A percentile compares a stretch with the other conserved stretches of the same genome.
phyloP scores from a whole-genome alignment of 805 yeast genomes.

The Kuraishia molischiana region DNA sequence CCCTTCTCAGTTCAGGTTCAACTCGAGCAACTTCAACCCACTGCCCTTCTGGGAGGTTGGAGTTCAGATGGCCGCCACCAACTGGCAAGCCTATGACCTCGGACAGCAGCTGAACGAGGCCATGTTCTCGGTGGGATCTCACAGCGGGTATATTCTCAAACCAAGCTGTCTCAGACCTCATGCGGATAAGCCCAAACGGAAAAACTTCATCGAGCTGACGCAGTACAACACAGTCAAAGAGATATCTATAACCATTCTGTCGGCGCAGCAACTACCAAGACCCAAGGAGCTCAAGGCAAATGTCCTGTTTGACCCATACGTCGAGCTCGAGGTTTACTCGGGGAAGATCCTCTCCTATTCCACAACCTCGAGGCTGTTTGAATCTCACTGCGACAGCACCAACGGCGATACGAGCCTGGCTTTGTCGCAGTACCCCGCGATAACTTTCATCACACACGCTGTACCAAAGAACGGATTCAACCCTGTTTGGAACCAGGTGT shows the following conservation, averaged over 20 bases:
- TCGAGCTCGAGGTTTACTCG: slow-evolving; percentile 53
- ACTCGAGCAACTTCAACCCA: slow-evolving; percentile 78
- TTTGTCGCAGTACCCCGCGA: background rate
- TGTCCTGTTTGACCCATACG: slow-evolving; percentile 45
- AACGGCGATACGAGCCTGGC: background rate
- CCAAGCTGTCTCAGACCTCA: slow-evolving; percentile 31
- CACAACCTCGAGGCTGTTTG: background rate
- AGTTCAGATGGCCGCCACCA: slow-evolving; percentile 90
- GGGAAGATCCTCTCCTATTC: slow-evolving; percentile 8
- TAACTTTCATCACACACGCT: slow-evolving; percentile 18
- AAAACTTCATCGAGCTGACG: slow-evolving; percentile 11
- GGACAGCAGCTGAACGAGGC: slow-evolving; percentile 89
- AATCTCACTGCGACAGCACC: background rate
- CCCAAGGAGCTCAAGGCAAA: slow-evolving; percentile 40
- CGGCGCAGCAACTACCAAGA: slow-evolving; percentile 81
- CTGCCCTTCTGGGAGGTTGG: slow-evolving; percentile 76
- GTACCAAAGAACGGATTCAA: slow-evolving; percentile 73
- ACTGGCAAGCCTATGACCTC: slow-evolving; percentile 88
- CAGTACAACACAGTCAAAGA: slow-evolving; percentile 10
- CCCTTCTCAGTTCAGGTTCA: slow-evolving; percentile 72
- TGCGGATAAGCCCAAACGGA: slow-evolving; percentile 3
- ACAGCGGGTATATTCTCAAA: slow-evolving; percentile 72
- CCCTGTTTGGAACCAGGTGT: slow-evolving; percentile 67
- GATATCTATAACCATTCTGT: slow-evolving; percentile 37
- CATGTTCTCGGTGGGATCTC: slow-evolving; percentile 51